phyloP scores from a whole-genome alignment of 768 basidiomycete species.

The Boletus rubescentipes region DNA sequence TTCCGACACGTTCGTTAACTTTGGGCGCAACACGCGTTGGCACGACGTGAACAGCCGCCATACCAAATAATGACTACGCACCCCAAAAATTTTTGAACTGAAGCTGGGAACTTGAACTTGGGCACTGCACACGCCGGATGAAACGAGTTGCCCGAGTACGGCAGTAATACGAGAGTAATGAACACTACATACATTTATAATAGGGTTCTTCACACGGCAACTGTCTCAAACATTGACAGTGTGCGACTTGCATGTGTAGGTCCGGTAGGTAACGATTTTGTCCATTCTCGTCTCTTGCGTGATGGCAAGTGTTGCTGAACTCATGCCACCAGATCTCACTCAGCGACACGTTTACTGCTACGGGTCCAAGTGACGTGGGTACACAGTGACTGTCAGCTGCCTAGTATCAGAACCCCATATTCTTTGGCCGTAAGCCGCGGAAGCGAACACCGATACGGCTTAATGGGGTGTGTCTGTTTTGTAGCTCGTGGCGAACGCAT shows the following conservation, averaged over 20 bases:
- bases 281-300: background rate
- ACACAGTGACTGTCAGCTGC: background rate
- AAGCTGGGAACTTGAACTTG: constrained; percentile 12
- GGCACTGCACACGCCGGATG: background rate
- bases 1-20: constrained; percentile 2
- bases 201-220: constrained; percentile 15
- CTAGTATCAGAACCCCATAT: background rate
- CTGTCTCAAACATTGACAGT: background rate
- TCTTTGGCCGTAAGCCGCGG: background rate
- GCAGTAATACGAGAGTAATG: constrained; percentile 1
- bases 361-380: constrained; percentile 6
- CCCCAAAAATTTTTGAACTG: constrained; percentile 13
- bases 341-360: background rate
- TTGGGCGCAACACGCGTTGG: background rate
- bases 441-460: background rate
- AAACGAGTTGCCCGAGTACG: constrained; percentile 1
- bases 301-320: background rate
- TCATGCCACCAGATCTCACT: constrained; percentile 2
- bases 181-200: background rate
- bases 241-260: background rate
- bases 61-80: constrained; percentile 1
- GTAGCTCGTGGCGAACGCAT: background rate
- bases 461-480: background rate
- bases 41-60: background rate
- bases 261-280: constrained; percentile 3